Conservation (phyloP, 352 stramenopile genomes). For the Phytophthora ramorum region DNA sequence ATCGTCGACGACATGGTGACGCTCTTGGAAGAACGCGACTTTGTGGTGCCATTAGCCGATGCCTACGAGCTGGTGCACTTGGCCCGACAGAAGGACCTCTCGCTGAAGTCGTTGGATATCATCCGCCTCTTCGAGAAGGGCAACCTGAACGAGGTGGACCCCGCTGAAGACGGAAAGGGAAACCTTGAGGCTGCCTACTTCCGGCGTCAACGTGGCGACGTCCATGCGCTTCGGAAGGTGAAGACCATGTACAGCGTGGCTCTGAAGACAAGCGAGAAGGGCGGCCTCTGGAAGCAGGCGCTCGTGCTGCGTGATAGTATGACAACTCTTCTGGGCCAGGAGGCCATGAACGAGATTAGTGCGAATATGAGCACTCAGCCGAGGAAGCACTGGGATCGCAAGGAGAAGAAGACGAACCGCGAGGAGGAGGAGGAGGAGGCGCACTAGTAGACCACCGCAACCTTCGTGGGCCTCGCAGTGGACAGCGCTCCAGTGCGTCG, state of each 20-base stretch:
- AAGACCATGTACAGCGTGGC: constrained; percentile 65
- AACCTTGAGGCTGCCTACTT: constrained; percentile 34
- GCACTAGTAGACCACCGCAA: constrained; percentile 17
- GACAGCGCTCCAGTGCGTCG: constrained; percentile 1
- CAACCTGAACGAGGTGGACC: constrained; percentile 41
- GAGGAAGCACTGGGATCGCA: constrained; percentile 24
- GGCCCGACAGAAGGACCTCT: constrained; percentile 47
- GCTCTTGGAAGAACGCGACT: constrained; percentile 53
- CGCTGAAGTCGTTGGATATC: constrained; percentile 48
- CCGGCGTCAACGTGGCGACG: constrained; percentile 29
- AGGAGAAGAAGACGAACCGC: constrained; percentile 30
- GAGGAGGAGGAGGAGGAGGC: constrained; percentile 25
- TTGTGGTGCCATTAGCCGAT: constrained; percentile 46
- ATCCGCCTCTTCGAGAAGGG: constrained; percentile 58
- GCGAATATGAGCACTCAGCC: constrained; percentile 9
- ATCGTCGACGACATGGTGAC: constrained; percentile 40
- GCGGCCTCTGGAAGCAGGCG: constrained; percentile 67
- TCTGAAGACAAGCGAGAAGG: constrained; percentile 57
- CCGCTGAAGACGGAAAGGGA: constrained; percentile 36
- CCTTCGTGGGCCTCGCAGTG: neutral
- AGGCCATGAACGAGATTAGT: constrained; percentile 40
- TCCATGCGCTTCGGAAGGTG: constrained; percentile 49
- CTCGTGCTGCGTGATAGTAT: constrained; percentile 58
- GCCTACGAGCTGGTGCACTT: constrained; percentile 66
- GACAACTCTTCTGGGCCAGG: constrained; percentile 46